phyloP scores from a whole-genome alignment of 805 yeast species.

The Metschnikowia vanudenii region DNA sequence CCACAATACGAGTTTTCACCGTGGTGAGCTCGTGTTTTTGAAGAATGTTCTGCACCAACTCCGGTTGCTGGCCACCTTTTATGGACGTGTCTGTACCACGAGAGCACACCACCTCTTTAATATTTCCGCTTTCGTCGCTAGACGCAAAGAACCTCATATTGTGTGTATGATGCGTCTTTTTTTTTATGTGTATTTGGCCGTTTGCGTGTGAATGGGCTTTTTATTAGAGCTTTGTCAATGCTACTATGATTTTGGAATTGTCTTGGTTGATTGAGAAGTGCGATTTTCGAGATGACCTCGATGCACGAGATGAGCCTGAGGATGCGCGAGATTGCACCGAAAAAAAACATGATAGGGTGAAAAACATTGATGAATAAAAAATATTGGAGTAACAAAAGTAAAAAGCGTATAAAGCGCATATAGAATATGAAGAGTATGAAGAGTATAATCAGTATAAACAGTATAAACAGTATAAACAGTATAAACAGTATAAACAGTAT shows the following conservation, averaged over 20 bases:
- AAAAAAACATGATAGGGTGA: too few relatives aligned
- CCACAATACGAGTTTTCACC: slow-evolving; percentile 35
- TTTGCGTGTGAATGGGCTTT: too few relatives aligned
- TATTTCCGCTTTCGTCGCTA: slow-evolving; percentile 64
- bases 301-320: slow-evolving; percentile 1
- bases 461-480: too few relatives aligned
- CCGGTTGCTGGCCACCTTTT: slow-evolving; percentile 65
- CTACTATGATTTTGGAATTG: background rate
- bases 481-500: too few relatives aligned
- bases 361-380: too few relatives aligned
- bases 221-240: background rate
- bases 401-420: too few relatives aligned
- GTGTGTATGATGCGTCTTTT: too few relatives aligned
- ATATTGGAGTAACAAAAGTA: too few relatives aligned
- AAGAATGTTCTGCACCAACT: slow-evolving; percentile 45
- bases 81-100: slow-evolving; percentile 79
- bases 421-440: too few relatives aligned
- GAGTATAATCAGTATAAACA: too few relatives aligned
- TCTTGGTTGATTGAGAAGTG: too few relatives aligned
- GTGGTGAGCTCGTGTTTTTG: slow-evolving; percentile 26
- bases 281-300: slow-evolving; percentile 2
- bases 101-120: slow-evolving; percentile 62
- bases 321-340: slow-evolving; percentile 1
- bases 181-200: too few relatives aligned
- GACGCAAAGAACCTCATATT: slow-evolving; percentile 58